Evolutionary conservation across 768 basidiomycete species (phyloP).

Genomic region (Sarcomyxa edulis): DNA sequence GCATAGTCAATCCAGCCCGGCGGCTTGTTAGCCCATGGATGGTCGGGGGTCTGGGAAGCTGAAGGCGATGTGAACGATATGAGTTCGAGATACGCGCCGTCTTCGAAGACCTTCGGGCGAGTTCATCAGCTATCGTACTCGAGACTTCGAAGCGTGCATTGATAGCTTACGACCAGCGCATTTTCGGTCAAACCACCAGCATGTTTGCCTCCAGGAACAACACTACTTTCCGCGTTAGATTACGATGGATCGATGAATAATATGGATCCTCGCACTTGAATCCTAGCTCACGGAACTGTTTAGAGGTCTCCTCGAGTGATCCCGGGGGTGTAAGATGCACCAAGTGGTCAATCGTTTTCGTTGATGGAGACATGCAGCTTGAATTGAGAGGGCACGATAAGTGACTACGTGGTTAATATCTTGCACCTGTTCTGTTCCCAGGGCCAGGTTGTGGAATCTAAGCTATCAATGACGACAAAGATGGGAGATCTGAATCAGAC

Average conservation of each 20-base stretch:
- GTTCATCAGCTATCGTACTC: not conserved
- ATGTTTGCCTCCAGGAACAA: slow-evolving; percentile 63
- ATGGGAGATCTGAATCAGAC: too few relatives aligned
- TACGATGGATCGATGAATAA: not conserved
- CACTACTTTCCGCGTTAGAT: slow-evolving; percentile 29
- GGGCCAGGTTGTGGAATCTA: too few relatives aligned
- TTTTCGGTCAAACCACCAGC: slow-evolving; percentile 59
- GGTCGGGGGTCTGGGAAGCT: slow-evolving; percentile 43
- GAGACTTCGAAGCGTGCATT: not conserved
- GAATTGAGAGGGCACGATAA: too few relatives aligned
- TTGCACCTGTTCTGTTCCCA: too few relatives aligned
- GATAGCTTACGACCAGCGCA: slow-evolving; percentile 48
- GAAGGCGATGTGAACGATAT: slow-evolving; percentile 57
- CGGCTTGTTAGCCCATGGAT: slow-evolving; percentile 48
- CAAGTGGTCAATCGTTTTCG: slow-evolving; percentile 53
- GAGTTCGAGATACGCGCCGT: slow-evolving; percentile 64
- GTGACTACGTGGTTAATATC: too few relatives aligned
- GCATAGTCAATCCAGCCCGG: slow-evolving; percentile 70
- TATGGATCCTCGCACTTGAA: slow-evolving; percentile 49
- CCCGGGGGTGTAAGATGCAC: slow-evolving; percentile 68
- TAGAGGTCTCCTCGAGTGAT: slow-evolving; percentile 39
- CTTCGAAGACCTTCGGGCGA: slow-evolving; percentile 43
- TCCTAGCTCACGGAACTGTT: slow-evolving; percentile 54
- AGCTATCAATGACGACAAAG: too few relatives aligned
- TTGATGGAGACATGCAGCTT: too few relatives aligned